Conservation (phyloP, 1,284 basidiomycete species). For the Fomitopsis betulina region DNA sequence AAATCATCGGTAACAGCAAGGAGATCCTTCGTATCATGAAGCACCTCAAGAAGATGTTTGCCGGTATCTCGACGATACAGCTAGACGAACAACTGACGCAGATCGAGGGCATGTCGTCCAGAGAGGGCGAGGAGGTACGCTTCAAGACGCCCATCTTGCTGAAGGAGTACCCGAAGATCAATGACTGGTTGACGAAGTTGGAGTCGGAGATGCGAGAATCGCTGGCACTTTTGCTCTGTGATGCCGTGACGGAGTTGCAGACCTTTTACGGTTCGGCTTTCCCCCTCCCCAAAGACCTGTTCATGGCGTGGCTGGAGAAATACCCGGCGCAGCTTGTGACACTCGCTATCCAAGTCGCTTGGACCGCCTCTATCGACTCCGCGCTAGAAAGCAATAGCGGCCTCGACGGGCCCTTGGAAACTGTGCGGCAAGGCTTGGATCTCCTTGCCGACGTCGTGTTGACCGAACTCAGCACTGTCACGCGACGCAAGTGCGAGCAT, state of each 20-base stretch:
- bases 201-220: constrained; percentile 95
- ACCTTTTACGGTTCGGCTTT: constrained; percentile 72
- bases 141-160: constrained; percentile 84
- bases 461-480: constrained; percentile 83
- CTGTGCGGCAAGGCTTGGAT: constrained; percentile 83
- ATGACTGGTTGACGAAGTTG: constrained; percentile 94
- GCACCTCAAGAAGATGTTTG: constrained; percentile 99
- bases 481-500: constrained; percentile 96
- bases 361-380: constrained; percentile 85
- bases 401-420: constrained; percentile 69
- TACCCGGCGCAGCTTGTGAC: constrained; percentile 97
- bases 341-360: constrained; percentile 89
- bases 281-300: constrained; percentile 53
- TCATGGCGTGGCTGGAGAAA: constrained; percentile 89
- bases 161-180: constrained; percentile 95
- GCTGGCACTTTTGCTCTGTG: constrained; percentile 77
- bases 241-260: constrained; percentile 77
- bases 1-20: constrained; percentile 99
- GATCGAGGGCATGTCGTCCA: constrained; percentile 87
- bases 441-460: constrained; percentile 94
- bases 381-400: constrained; percentile 55
- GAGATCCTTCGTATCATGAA: constrained; percentile 98
- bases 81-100: constrained; percentile 88
- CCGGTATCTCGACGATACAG: constrained; percentile 87
- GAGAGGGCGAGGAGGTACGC: constrained; percentile 90